Evolutionary conservation across 2,329 filamentous ascomycete species (phyloP), one percentile per base, ranked within the genome.

Genomic region (Cercospora sp.): DNA sequence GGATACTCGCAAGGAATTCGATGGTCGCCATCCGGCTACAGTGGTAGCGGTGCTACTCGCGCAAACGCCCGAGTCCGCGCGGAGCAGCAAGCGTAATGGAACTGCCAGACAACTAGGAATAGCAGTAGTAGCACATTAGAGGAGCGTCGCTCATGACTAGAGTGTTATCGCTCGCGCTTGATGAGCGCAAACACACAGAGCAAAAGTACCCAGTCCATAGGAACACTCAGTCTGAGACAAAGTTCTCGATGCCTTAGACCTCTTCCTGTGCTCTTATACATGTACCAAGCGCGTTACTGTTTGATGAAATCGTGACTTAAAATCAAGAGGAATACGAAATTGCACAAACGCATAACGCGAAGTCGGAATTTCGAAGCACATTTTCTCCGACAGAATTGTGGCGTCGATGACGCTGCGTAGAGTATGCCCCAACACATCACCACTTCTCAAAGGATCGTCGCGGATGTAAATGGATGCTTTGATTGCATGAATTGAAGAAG

Each of bases 321-420:
- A 28, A 28, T 28, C 28, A 34, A 34, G 32, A 34, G 32, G 24
- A 24, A 34, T 5, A 34, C 5, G 32, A 34, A 34, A 13, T 7
- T 7, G 34, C 34, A n/a, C 34, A 40, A 40, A 40, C 1, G 4
- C 13, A 40, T 24, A 53, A 26, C 49, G 10, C 21, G 12, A 53
- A 12, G 21, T 28, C 49, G 49, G 49, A 53, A 6, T 16, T 53
- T 28, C 21, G 2, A 53, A 24, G 21, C 18, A 16, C 24, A 16
- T 3, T 26, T 53, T 53, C 10, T 24, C 49, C 49, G 49, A 53
- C 21, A 16, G 6, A 53, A 26, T 24, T 26, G 65, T 53, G 37
- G 43, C 59, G 49, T 53, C 51, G 51, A 63, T 45, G 51, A 55
- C 51, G 49, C 28, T 53, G 18, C 57, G 57, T 5, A n/a, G 24